Evolutionary conservation across 164 flowering plant species (phyloP).

Genomic region (Chimonanthus praecox): DNA sequence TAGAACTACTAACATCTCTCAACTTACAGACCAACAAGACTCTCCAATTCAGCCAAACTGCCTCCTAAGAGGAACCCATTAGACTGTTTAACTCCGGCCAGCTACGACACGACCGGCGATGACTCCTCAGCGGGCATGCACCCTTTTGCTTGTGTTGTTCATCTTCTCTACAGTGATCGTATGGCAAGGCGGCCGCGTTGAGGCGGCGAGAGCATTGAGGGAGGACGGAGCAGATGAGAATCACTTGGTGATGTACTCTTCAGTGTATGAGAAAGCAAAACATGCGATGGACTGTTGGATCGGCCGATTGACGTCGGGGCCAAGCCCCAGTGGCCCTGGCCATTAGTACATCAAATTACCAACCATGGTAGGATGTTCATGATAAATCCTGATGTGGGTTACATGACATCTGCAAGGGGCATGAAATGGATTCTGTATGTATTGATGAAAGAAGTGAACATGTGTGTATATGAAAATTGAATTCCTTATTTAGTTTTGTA

Average conservation of each 20-base stretch:
- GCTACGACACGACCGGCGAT: background rate
- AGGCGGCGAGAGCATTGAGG: slow-evolving; percentile 8
- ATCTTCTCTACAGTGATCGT: background rate
- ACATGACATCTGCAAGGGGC: too few relatives aligned
- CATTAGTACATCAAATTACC: background rate
- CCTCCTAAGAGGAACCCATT: background rate
- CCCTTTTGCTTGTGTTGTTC: slow-evolving; percentile 8
- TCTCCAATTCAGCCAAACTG: background rate
- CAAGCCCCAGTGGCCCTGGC: slow-evolving; percentile 17
- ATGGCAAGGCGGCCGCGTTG: background rate
- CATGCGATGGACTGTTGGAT: slow-evolving; percentile 9
- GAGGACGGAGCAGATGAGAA: slow-evolving; percentile 1
- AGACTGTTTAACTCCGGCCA: background rate
- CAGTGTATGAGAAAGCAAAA: slow-evolving; percentile 6
- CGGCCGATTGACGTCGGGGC: slow-evolving; percentile 10
- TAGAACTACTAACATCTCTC: background rate
- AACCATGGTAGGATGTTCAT: background rate
- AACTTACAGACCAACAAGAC: background rate
- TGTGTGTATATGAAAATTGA: too few relatives aligned
- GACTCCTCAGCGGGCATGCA: background rate
- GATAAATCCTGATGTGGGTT: too few relatives aligned
- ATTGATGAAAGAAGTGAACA: too few relatives aligned
- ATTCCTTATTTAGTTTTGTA: too few relatives aligned
- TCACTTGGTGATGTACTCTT: slow-evolving; percentile 8
- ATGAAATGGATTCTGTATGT: too few relatives aligned